Percentiles rank a stretch among this genome's conserved stretches.
Conservation (phyloP, 2,329 filamentous ascomycete genomes). For the Fusarium clavum region DNA sequence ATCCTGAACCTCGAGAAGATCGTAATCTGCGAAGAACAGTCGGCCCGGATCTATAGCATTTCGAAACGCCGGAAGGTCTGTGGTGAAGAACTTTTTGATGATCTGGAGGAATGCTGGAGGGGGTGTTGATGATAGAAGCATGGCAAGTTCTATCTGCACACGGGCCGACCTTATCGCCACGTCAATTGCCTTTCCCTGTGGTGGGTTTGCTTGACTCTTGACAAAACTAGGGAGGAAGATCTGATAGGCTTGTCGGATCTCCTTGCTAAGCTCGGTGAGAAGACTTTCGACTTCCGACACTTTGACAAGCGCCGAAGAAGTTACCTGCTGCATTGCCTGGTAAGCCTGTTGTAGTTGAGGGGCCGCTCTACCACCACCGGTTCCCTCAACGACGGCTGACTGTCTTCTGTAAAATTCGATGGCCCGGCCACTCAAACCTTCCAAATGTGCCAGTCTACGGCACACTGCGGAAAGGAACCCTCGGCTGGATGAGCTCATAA, state of each 20-base stretch:
- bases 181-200: slow-evolving; percentile 58
- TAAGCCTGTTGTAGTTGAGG: slow-evolving; percentile 68
- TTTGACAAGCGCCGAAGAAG: slow-evolving; percentile 65
- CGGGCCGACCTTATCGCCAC: slow-evolving; percentile 59
- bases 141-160: slow-evolving; percentile 61
- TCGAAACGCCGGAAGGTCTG: slow-evolving; percentile 68
- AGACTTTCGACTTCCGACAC: slow-evolving; percentile 72
- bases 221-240: slow-evolving; percentile 58
- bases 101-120: slow-evolving; percentile 64
- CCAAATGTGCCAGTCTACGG: slow-evolving; percentile 70
- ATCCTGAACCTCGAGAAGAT: slow-evolving; percentile 73
- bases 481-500: slow-evolving; percentile 80
- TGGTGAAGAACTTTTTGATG: slow-evolving; percentile 73
- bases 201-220: slow-evolving; percentile 60
- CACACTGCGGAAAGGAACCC: slow-evolving; percentile 77
- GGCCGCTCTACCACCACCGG: slow-evolving; percentile 54
- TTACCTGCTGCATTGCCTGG: slow-evolving; percentile 64
- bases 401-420: slow-evolving; percentile 63
- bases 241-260: slow-evolving; percentile 65
- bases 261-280: slow-evolving; percentile 60
- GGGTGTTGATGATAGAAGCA: slow-evolving; percentile 63
- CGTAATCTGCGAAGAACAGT: slow-evolving; percentile 79
- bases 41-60: slow-evolving; percentile 71
- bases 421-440: slow-evolving; percentile 61
- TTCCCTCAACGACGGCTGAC: slow-evolving; percentile 55